A percentile compares a stretch with the other conserved stretches of the same genome.
These are phyloP conservation scores for Davidsoniella eucalypti DNA, from an alignment of 2,329 filamentous ascomycete genomes.

Conservation along the genomic window DNA sequence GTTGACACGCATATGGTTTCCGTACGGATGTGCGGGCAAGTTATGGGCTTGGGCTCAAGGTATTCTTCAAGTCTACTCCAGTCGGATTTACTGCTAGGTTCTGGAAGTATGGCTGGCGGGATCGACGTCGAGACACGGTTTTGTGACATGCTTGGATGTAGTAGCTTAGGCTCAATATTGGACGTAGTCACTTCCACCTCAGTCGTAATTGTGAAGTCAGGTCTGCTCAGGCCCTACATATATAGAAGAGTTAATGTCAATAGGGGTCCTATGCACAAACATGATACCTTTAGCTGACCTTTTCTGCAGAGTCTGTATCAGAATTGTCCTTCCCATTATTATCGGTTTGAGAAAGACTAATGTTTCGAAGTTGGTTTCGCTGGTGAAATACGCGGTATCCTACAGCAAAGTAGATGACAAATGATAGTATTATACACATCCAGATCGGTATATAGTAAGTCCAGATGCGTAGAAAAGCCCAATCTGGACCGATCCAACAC, in stretches of 20 bases:
- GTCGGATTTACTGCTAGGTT: background rate
- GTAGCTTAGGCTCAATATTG: slow-evolving; percentile 5
- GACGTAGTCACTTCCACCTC: slow-evolving; percentile 22
- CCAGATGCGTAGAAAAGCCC: slow-evolving; percentile 41
- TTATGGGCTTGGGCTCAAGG: slow-evolving; percentile 7
- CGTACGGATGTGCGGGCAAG: slow-evolving; percentile 12
- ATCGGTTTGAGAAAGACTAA: slow-evolving; percentile 20
- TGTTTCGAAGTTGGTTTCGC: slow-evolving; percentile 36
- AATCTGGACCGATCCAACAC: slow-evolving; percentile 42
- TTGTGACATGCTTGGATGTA: background rate
- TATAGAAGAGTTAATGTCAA: background rate
- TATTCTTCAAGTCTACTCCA: slow-evolving; percentile 6
- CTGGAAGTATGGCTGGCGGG: background rate
- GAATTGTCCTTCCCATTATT: slow-evolving; percentile 15
- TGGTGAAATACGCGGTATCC: slow-evolving; percentile 44
- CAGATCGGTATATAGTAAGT: slow-evolving; percentile 46
- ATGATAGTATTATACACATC: slow-evolving; percentile 39
- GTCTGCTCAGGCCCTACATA: slow-evolving; percentile 18
- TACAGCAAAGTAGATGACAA: slow-evolving; percentile 38
- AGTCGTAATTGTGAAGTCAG: slow-evolving; percentile 31
- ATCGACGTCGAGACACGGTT: background rate
- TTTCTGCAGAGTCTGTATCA: slow-evolving; percentile 20
- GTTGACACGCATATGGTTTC: slow-evolving; percentile 17
- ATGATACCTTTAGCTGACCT: slow-evolving; percentile 16
- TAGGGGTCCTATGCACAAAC: background rate